Percentiles rank a stretch among this genome's conserved stretches.
Conservation (phyloP, 2,329 filamentous ascomycete species). For the Diaporthe helianthi region DNA sequence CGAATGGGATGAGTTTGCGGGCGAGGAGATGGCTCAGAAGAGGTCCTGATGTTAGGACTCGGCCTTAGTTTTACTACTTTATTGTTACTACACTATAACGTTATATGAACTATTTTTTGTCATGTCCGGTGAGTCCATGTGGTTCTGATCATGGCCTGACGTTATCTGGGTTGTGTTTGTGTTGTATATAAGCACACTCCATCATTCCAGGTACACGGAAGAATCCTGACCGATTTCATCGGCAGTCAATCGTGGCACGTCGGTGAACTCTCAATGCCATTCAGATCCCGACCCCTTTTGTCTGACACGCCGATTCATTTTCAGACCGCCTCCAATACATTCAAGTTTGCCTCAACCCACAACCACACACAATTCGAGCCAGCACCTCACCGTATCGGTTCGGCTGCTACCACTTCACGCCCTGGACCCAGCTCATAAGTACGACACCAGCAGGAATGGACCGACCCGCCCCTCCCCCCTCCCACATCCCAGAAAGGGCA, state of each 20-base stretch:
- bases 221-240: background rate
- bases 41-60: slow-evolving; percentile 55
- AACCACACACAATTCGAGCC: background rate
- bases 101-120: slow-evolving; percentile 1
- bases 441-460: background rate
- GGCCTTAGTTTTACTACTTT: background rate
- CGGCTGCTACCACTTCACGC: too few relatives aligned
- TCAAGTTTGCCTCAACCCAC: too few relatives aligned
- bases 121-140: background rate
- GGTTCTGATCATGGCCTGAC: background rate
- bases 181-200: background rate
- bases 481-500: background rate
- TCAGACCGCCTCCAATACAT: background rate
- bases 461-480: too few relatives aligned
- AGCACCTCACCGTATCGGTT: background rate
- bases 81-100: background rate
- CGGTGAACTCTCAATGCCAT: too few relatives aligned
- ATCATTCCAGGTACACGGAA: background rate
- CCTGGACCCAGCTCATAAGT: too few relatives aligned
- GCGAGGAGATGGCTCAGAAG: slow-evolving; percentile 77
- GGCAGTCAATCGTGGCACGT: background rate
- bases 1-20: slow-evolving; percentile 66
- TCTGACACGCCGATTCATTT: background rate
- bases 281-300: background rate
- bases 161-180: background rate